Base-by-base conservation (phyloP, 2,329 filamentous ascomycete genomes). In the Alternaria consortialis region DNA sequence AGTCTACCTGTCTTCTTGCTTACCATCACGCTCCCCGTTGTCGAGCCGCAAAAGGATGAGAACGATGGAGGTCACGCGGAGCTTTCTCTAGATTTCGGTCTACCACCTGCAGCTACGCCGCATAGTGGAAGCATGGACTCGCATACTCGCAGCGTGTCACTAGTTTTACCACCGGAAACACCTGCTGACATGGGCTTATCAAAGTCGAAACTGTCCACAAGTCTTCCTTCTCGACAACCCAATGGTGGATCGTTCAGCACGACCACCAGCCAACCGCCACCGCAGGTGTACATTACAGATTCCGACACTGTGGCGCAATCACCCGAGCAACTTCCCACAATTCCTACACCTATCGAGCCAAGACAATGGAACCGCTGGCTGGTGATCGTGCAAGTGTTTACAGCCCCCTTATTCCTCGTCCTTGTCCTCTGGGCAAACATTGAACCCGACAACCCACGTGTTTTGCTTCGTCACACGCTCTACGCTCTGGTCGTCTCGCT, bases 311-410 rank as follows among this genome's bases (percentile, higher is more conserved):
- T 77, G 7, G 62, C 75, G 8, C 69, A 74, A n/a, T 76, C 77
- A 0, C 79, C 79, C 23, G 78, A 80, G 40, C 65, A 76, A 50
- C 63, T 79, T 5, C 71, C 71, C 9, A 56, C 50, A 11, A 53
- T 51, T 20, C 32, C 59, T n/a, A 15, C 64, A 43, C 37, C 67
- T 54, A 61, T 69, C 32, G 73, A 67, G 46, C 71, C 79, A 3
- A 84, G 85, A 56, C 84, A 88, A 31, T 98, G 95, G 94, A 97
- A 94, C 72, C 87, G 93, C 53, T 99, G 95, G 94, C 87, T 99
- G 4, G 86, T 97, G 12, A 87, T 89, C 12, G 79, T 95, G 9
- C 96, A 99, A 72, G 85, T 95, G 50, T 93, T 97, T 74, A 92
- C 91, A 0, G 93, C 94, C 0, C 95, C 95, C 0, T 72, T 95